Evolutionary conservation across 2,329 filamentous ascomycete genomes (phyloP).

Genomic region (Alternaria brassicae): DNA sequence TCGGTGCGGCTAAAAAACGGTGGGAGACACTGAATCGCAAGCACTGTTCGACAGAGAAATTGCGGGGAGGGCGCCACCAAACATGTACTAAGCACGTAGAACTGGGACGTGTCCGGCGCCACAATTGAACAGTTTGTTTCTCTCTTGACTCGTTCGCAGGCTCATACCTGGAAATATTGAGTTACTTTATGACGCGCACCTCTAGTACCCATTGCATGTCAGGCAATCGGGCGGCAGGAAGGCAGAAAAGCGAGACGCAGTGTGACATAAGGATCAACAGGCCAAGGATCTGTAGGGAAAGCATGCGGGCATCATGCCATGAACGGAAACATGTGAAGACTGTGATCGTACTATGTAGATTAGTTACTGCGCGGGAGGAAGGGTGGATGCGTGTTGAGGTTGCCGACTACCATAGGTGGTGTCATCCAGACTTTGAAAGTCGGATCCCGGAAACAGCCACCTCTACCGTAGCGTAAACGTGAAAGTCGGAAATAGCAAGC

Average conservation of each 20-base stretch:
- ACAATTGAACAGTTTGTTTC: neutral
- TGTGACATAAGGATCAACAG: neutral
- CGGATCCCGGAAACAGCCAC: neutral
- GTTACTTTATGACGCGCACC: neutral
- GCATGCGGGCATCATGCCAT: neutral
- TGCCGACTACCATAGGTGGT: neutral
- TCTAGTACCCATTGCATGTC: neutral
- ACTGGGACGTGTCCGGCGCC: neutral
- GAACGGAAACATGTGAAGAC: neutral
- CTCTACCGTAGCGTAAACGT: no score
- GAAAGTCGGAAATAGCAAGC: no score
- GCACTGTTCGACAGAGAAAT: neutral
- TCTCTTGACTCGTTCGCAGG: neutral
- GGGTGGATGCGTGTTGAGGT: neutral
- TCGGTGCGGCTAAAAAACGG: neutral
- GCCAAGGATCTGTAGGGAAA: neutral
- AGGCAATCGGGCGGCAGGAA: neutral
- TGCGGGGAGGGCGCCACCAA: neutral
- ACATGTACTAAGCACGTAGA: neutral
- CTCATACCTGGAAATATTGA: neutral
- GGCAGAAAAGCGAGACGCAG: neutral
- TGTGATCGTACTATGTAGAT: neutral
- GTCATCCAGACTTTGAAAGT: neutral
- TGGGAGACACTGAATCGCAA: neutral
- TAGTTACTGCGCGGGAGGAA: constrained; percentile 2